Percentiles rank a stretch among this genome's conserved stretches.
phyloP scores from a whole-genome alignment of 2,329 filamentous ascomycete genomes.

The Colletotrichum sojae region DNA sequence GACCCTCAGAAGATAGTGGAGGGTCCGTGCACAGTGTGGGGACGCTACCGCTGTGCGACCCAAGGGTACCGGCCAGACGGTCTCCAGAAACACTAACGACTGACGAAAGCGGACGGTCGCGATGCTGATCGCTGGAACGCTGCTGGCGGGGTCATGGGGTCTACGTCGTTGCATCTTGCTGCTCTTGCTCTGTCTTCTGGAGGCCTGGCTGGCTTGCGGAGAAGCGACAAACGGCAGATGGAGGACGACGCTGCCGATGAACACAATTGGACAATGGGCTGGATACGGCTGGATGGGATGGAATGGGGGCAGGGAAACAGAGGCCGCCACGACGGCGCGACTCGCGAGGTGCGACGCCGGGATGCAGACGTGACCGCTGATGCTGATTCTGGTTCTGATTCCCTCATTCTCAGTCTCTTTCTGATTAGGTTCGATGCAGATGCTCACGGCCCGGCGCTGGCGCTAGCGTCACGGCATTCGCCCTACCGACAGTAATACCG shows the following conservation, averaged over 20 bases:
- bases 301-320: too few species aligned
- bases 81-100: slow-evolving; percentile 32
- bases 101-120: slow-evolving; percentile 38
- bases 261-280: too few species aligned
- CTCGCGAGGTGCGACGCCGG: too few species aligned
- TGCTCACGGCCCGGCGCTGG: neutral
- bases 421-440: too few species aligned
- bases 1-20: slow-evolving; percentile 2
- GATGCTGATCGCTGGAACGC: slow-evolving; percentile 38
- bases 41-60: slow-evolving; percentile 41
- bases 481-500: slow-evolving; percentile 4
- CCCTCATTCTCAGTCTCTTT: too few species aligned
- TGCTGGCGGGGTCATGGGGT: neutral
- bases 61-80: slow-evolving; percentile 46
- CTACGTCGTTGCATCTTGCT: neutral
- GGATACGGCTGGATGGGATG: too few species aligned
- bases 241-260: too few species aligned
- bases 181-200: neutral
- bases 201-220: too few species aligned
- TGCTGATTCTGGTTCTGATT: too few species aligned
- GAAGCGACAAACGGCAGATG: too few species aligned
- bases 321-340: too few species aligned
- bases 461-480: neutral
- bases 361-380: too few species aligned
- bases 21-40: slow-evolving; percentile 46